A percentile compares a stretch with the other conserved stretches of the same genome.
phyloP scores from a whole-genome alignment of 2,329 filamentous ascomycete genomes.

The Neonectria ditissima region DNA sequence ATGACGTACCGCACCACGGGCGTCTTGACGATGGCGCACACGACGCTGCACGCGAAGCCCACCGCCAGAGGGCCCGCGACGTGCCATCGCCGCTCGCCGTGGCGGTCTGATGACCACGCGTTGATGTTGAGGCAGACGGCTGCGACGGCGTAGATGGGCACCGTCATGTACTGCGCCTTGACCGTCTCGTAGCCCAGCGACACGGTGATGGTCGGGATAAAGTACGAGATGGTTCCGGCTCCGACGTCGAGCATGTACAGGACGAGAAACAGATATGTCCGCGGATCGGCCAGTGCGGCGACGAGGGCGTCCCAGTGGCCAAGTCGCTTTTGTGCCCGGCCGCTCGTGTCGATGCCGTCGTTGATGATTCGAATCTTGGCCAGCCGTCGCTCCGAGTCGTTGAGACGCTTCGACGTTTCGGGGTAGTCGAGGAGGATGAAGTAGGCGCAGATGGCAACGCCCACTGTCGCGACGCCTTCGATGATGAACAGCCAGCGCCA shows the following conservation, averaged over 20 bases:
- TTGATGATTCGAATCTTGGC: conserved; percentile 23
- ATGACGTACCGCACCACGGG: conserved; percentile 25
- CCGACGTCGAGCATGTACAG: conserved; percentile 62
- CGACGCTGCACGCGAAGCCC: conserved; percentile 6
- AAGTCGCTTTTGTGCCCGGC: not conserved
- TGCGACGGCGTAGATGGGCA: conserved; percentile 19
- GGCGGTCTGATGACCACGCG: conserved; percentile 25
- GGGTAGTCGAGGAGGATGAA: conserved; percentile 33
- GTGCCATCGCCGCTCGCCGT: conserved; percentile 22
- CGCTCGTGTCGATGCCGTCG: conserved; percentile 17
- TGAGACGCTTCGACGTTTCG: conserved; percentile 18
- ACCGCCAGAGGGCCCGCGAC: conserved; percentile 2
- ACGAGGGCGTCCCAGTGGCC: conserved; percentile 26
- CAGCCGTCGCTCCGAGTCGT: conserved; percentile 13
- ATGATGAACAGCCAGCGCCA: conserved; percentile 34
- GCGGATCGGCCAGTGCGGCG: conserved; percentile 21
- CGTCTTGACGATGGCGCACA: not conserved
- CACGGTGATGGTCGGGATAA: conserved; percentile 63
- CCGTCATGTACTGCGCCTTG: conserved; percentile 48
- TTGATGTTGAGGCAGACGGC: conserved; percentile 6
- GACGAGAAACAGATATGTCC: conserved; percentile 59
- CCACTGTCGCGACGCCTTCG: conserved; percentile 25
- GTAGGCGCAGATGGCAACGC: conserved; percentile 17
- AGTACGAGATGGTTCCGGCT: conserved; percentile 63
- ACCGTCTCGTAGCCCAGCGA: conserved; percentile 59